A percentile compares a stretch with the other conserved stretches of the same genome.
Conservation (phyloP, 306 rosid species). For the Benincasa hispida region DNA sequence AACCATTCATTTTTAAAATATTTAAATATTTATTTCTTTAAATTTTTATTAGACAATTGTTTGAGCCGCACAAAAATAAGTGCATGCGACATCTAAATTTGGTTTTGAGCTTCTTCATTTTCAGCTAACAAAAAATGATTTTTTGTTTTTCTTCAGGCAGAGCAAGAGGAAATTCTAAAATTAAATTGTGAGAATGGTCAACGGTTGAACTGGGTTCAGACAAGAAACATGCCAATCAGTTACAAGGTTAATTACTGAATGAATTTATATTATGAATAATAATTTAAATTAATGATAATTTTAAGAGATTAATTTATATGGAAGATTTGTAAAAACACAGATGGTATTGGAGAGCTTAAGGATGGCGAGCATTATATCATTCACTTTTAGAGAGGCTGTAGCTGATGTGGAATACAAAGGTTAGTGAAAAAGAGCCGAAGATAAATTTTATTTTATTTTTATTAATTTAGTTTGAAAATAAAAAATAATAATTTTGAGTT, state of each 20-base stretch:
- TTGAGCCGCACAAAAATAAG: too few species aligned
- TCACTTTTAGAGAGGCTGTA: constrained; percentile 84
- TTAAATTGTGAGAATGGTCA: constrained; percentile 33
- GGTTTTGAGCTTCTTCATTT: too few species aligned
- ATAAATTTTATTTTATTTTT: too few species aligned
- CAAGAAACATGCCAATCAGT: constrained; percentile 55
- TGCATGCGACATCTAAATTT: too few species aligned
- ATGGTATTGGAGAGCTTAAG: constrained; percentile 80
- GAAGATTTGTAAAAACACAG: constrained; percentile 7
- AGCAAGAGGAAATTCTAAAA: constrained; percentile 39
- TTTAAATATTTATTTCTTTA: too few species aligned
- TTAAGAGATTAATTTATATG: too few species aligned
- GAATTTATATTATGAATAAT: too few species aligned
- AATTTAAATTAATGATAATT: too few species aligned
- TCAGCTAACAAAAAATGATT: too few species aligned
- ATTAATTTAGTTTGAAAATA: not conserved
- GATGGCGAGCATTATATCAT: constrained; percentile 85
- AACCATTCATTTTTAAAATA: too few species aligned
- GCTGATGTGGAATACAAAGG: constrained; percentile 88
- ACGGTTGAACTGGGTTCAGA: constrained; percentile 55
- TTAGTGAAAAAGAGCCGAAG: not conserved
- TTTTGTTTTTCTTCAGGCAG: constrained; percentile 36
- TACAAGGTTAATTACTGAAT: constrained; percentile 33
- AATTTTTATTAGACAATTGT: too few species aligned
- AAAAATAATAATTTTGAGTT: not conserved